Evolutionary conservation across 192 early-diverging fungal species (phyloP).

Genomic region (Backusella parvicylindrica): DNA sequence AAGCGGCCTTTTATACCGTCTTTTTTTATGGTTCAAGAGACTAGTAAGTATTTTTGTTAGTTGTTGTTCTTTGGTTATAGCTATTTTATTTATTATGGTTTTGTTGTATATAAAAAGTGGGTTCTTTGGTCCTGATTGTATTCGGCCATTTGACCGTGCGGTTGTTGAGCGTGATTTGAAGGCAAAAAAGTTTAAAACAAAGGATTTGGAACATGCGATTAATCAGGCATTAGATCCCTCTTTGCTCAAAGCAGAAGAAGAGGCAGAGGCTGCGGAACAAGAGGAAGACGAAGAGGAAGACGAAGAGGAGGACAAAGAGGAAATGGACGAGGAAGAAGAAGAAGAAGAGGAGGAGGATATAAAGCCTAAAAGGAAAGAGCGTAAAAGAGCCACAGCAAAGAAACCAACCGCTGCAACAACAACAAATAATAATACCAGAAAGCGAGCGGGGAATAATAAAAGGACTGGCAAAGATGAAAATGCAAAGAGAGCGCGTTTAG

Average conservation of each 20-base stretch:
- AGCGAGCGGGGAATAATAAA: slow-evolving; percentile 3
- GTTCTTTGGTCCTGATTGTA: slow-evolving; percentile 37
- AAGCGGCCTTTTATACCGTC: slow-evolving; percentile 37
- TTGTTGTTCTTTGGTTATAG: neutral
- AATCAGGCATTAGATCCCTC: slow-evolving; percentile 35
- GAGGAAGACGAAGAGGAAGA: slow-evolving; percentile 24
- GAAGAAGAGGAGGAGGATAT: slow-evolving; percentile 6
- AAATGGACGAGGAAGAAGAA: neutral
- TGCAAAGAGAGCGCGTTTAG: neutral
- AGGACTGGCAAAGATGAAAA: neutral
- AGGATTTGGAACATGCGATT: slow-evolving; percentile 33
- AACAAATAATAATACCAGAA: neutral
- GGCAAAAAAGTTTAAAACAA: slow-evolving; percentile 40
- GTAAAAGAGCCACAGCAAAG: neutral
- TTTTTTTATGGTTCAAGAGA: slow-evolving; percentile 42
- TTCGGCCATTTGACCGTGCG: slow-evolving; percentile 32
- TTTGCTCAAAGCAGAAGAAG: slow-evolving; percentile 12
- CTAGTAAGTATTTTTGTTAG: slow-evolving; percentile 34
- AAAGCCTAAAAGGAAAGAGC: slow-evolving; percentile 1
- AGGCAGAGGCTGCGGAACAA: slow-evolving; percentile 11
- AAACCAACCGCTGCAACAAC: neutral
- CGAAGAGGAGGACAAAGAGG: slow-evolving; percentile 16
- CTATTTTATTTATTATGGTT: neutral
- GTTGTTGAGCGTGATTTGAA: slow-evolving; percentile 33
- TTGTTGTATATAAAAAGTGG: slow-evolving; percentile 18